Base-by-base conservation (phyloP, 2,329 filamentous ascomycete genomes). In the Dothiorella sarmentorum region DNA sequence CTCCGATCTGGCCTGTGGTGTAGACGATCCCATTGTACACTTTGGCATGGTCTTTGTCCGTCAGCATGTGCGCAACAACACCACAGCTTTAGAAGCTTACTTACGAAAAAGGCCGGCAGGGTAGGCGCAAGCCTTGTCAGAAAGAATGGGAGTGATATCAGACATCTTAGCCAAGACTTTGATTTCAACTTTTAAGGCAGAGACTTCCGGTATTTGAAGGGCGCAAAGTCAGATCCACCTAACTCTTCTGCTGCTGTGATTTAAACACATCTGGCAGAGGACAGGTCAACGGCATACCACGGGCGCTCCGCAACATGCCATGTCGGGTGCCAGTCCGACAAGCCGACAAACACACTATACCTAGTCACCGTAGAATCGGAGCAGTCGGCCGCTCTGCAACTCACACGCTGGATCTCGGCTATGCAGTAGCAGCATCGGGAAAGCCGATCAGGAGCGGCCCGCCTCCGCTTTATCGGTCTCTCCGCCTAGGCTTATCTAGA, bases 41-140 rank as follows among this genome's bases (percentile, higher is more conserved):
- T 26, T 53, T 53, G 35, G 49, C 49, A 13, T 53, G 49, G 24
- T 53, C 49, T 53, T 53, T 13, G 5, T 17, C 9, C 15, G n/a
- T 27, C n/a, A 38, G 22, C 9, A n/a, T 20, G 18, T 7, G 7
- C 7, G 7, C 3, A 11, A 29, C 4, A 2, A 7, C 13, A 7
- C 9, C 33, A 24, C 10, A 3, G 7, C 6, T 3, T 10, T 18
- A 3, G 20, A 13, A 22, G 20, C n/a, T 6, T 27, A 40, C 49
- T 27, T 53, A 53, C 49, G 49, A 13, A 53, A 53, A 4, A 53
- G 49, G 10, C 49, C 49, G 15, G 49, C 49, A 15, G 49, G 49
- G n/a, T 53, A 53, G 35, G 49, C 49, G 11, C 49, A 53, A 11
- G 49, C 49, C 22, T 53, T 53, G 49, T 53, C 49, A 6, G 49